Base-by-base conservation (phyloP, 768 basidiomycete genomes). In the Kwoniella sp. region DNA sequence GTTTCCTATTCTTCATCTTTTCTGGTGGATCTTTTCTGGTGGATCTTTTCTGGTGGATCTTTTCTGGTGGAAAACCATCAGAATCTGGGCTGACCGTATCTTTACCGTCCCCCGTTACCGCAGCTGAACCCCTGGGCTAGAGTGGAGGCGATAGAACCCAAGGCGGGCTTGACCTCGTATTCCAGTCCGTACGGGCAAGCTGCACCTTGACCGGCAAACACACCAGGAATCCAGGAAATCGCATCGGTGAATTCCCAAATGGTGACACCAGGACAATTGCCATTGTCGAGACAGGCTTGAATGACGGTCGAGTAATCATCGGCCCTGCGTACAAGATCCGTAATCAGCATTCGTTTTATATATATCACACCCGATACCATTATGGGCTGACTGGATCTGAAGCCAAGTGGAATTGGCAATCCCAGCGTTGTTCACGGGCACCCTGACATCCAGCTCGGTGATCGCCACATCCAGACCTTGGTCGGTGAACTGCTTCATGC, bases 371-470 rank as follows among this genome's bases (percentile, higher is more conserved):
- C n/a, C n/a, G n/a, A n/a, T n/a, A n/a, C n/a, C 28, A 50, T 25
- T 26, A 15, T 4, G 2, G 58, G 41, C 69, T 69, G 57, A 71
- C 73, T 72, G 71, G 17, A 65, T 66, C 17, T 68, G 58, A 15
- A 64, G 60, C 65, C 67, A 67, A 11, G 73, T 72, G 0, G 71
- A 65, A 38, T 72, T 74, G 25, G 71, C 56, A 9, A 70, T 31
- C 22, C 71, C 75, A 53, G 50, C 29, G 22, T 64, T 67, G 55
- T 63, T 69, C 5, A 76, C 73, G 5, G 70, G 68, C 7, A 73
- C 67, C 45, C 76, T 62, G 41, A 78, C 64, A 53, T 78, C 76
- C 15, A 78, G 64, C 58, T 78, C 76, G 37, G 76, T 78, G 30
- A 78, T 68, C 30, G 76, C 71, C 11, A 76, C 76, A 13, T 78